phyloP scores from a whole-genome alignment of 306 rosid genomes.

The Citrullus mucosospermus region DNA sequence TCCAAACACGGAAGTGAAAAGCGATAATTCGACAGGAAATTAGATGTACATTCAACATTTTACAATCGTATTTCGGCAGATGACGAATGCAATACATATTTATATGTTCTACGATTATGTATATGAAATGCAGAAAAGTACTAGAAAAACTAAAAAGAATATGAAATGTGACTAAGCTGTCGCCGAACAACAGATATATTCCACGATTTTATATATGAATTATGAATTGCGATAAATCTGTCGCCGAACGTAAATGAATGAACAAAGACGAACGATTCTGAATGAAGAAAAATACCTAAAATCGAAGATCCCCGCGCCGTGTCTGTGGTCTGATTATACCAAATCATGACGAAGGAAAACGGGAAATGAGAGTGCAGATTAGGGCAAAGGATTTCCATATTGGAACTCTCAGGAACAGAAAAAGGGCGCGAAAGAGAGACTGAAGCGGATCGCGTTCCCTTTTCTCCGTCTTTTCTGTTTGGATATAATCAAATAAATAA shows the following conservation, averaged over 20 bases:
- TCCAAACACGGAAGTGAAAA: not conserved
- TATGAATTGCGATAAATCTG: not conserved
- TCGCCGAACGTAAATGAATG: not conserved
- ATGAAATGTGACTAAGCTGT: not conserved
- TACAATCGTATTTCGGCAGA: not conserved
- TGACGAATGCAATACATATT: not conserved
- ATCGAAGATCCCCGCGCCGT: not conserved
- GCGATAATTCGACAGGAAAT: not conserved
- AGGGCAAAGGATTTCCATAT: not conserved
- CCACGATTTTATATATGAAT: not conserved
- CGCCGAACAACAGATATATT: not conserved
- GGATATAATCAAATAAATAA: no score
- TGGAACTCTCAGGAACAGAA: not conserved
- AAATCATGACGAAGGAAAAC: not conserved
- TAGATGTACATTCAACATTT: conserved; percentile 3
- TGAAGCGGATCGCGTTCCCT: not conserved
- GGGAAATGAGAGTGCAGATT: not conserved
- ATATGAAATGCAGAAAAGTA: not conserved
- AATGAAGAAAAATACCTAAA: not conserved
- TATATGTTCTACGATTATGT: not conserved
- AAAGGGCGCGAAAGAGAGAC: not conserved
- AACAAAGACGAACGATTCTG: not conserved
- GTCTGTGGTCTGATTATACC: not conserved
- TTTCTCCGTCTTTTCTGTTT: not conserved
- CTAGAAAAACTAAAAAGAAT: not conserved